phyloP scores from a whole-genome alignment of 352 stramenopile species.

The Ophiocytium majus region DNA sequence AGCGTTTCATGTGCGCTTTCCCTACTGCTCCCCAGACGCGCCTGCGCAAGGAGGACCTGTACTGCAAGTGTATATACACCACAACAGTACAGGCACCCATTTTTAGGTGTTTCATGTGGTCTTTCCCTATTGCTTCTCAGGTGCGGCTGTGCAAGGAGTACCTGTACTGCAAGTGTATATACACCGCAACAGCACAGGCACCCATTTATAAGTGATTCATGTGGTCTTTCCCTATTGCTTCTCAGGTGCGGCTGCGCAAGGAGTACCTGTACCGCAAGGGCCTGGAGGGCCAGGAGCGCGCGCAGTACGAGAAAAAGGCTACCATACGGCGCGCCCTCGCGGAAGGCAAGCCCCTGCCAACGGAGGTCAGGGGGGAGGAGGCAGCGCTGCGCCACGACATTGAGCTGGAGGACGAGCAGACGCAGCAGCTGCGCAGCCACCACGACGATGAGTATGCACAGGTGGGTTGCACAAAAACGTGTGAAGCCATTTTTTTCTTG shows the following conservation, averaged over 20 bases:
- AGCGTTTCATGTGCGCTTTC: too few relatives aligned
- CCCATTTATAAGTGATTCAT: too few relatives aligned
- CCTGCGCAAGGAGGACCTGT: too few relatives aligned
- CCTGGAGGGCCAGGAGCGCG: constrained; percentile 88
- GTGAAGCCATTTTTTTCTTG: too few relatives aligned
- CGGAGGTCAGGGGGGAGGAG: constrained; percentile 90
- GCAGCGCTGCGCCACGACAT: constrained; percentile 81
- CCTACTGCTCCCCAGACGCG: too few relatives aligned
- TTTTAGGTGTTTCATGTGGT: too few relatives aligned
- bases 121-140: too few relatives aligned
- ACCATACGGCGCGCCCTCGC: constrained; percentile 85
- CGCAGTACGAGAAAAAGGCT: constrained; percentile 94
- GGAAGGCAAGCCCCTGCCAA: constrained; percentile 91
- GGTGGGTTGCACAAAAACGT: too few relatives aligned
- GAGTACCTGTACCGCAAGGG: constrained; percentile 99
- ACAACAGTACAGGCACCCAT: too few relatives aligned
- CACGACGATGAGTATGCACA: constrained; percentile 99
- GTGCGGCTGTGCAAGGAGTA: constrained; percentile 97
- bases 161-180: constrained; percentile 98
- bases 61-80: too few relatives aligned
- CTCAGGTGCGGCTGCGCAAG: constrained; percentile 94
- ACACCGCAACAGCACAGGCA: too few relatives aligned
- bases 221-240: too few relatives aligned
- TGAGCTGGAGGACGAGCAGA: constrained; percentile 68
- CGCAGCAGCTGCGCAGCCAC: constrained; percentile 67